Conservation (phyloP, 108 stramenopile genomes). For the Nitzschia palea region DNA sequence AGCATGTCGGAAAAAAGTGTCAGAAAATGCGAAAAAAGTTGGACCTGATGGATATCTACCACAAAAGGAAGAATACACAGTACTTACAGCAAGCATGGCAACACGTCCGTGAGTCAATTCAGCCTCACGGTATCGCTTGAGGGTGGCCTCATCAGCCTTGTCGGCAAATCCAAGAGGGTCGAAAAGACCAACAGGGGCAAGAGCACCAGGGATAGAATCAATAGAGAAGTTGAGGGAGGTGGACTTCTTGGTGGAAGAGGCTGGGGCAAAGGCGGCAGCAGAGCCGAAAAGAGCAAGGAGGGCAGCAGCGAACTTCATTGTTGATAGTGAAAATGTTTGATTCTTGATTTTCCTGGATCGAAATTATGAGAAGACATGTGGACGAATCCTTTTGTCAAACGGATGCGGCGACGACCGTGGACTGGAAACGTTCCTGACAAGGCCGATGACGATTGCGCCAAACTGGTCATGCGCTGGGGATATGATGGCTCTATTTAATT, state of each 20-base stretch:
- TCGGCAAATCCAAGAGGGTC: constrained; percentile 67
- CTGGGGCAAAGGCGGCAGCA: constrained; percentile 38
- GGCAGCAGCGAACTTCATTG: constrained; percentile 37
- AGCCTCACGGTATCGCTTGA: constrained; percentile 85
- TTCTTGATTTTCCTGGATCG: background rate
- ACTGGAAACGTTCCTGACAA: too few species aligned
- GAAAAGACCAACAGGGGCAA: constrained; percentile 55
- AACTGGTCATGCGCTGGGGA: too few species aligned
- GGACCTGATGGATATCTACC: background rate
- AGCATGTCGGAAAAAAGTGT: too few species aligned
- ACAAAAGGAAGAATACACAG: too few species aligned
- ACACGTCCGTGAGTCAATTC: constrained; percentile 82
- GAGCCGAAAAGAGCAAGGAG: constrained; percentile 35
- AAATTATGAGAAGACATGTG: constrained; percentile 8
- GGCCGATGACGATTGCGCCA: too few species aligned
- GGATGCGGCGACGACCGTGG: too few species aligned
- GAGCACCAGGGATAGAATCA: constrained; percentile 43
- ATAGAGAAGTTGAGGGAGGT: constrained; percentile 17
- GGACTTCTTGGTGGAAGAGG: constrained; percentile 12
- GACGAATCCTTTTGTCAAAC: too few species aligned
- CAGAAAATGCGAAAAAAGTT: too few species aligned
- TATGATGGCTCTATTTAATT: too few species aligned
- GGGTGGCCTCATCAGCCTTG: constrained; percentile 48
- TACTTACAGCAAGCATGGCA: constrained; percentile 56
- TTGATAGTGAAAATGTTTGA: background rate